Evolutionary conservation across 768 basidiomycete species (phyloP), one percentile per base, ranked within the genome.

Genomic region (Kwoniella bestiolae): DNA sequence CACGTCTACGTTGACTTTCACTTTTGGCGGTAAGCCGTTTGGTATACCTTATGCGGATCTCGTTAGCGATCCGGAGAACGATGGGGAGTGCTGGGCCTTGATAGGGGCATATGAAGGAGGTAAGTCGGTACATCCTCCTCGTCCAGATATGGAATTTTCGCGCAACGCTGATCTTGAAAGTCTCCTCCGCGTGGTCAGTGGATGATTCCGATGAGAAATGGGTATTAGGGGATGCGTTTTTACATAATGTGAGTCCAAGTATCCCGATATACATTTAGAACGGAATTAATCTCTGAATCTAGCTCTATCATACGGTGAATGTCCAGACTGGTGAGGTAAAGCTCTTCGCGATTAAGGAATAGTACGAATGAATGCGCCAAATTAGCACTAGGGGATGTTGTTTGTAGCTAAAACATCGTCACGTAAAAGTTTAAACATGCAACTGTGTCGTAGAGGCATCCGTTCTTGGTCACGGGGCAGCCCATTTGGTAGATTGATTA

Each of bases 31-130:
- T 28, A 58, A 58, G 56, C 34, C 21, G 3, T 58, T 58, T 28
- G 28, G 18, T 14, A 44, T 58, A 23, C 16, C 16, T 14, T 58
- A 58, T n/a, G 28, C 45, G 12, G 56, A 58, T 29, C 21, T 58
- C 14, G 26, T 58, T 31, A 58, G 56, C 25, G 46, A 18, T 41
- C 26, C 41, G 21, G 41, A 44, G 18, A 44, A 58, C 11, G 56
- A 44, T 46, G 56, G 44, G 9, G 3, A 25, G 12, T 58, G 56
- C 45, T 58, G 56, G 56, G 56, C 56, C 18, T n/a, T 58, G 56
- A 29, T 58, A 2, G 25, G 26, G 16, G 26, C 56, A 5, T 58
- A 51, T 46, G 21, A 58, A n/a, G 56, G 56, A 14, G 26, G 56
- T 58, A n/a, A 58, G 56, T 46, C 21, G 7, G 21, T 31, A 41